Conservation (phyloP, 345 rosid species). For the rapeseed (Brassica napus) region DNA sequence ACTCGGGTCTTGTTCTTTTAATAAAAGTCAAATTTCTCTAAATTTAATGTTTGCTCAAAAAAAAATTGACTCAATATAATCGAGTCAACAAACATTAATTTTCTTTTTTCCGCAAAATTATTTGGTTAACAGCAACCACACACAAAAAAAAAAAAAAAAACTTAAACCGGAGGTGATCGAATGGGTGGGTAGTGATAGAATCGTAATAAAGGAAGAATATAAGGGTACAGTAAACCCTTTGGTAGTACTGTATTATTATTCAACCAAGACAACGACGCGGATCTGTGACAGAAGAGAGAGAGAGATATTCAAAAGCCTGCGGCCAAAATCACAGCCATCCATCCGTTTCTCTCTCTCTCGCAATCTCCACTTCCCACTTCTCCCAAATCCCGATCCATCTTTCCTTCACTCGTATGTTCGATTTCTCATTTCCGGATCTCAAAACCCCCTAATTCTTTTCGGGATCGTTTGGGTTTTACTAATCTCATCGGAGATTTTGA, state of each 20-base stretch:
- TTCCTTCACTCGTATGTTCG: constrained; percentile 5
- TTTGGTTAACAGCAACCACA: background rate
- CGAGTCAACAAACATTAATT: background rate
- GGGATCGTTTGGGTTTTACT: background rate
- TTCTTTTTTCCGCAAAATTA: background rate
- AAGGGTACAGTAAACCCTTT: background rate
- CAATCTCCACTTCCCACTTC: constrained; percentile 46
- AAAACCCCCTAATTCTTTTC: constrained; percentile 20
- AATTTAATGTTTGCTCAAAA: background rate
- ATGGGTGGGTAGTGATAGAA: background rate
- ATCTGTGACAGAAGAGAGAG: background rate
- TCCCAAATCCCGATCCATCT: constrained; percentile 25
- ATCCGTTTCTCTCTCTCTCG: constrained; percentile 25
- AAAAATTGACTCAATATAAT: background rate
- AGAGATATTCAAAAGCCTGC: constrained; percentile 2
- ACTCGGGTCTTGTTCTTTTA: too few species aligned
- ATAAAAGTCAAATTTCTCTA: too few species aligned
- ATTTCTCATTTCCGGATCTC: background rate
- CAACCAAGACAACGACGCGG: background rate
- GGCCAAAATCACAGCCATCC: constrained; percentile 31
- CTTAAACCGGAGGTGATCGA: background rate
- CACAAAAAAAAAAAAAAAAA: background rate
- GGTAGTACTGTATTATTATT: background rate
- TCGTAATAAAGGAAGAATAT: background rate
- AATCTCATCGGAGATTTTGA: background rate